Evolutionary conservation across 331 rosid genomes (phyloP).

Genomic region (Prunus yedoensis): DNA sequence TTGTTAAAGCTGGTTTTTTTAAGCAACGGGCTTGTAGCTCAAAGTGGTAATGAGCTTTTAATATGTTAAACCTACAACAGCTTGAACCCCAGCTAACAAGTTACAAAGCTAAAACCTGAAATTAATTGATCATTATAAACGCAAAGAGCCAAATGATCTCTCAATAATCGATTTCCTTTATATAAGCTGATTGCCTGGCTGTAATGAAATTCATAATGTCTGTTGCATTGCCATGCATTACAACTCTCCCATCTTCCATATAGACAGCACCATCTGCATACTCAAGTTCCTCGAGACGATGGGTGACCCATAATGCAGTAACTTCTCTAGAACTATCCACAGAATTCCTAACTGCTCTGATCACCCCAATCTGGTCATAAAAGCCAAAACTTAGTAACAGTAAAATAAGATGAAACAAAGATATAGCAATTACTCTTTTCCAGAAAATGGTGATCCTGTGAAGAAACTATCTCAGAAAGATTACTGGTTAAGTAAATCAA

Average conservation of each 20-base stretch:
- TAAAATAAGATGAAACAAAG: not conserved
- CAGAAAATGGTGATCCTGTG: constrained; percentile 7
- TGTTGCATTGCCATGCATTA: constrained; percentile 55
- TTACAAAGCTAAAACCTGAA: too few species aligned
- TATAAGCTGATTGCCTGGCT: constrained; percentile 67
- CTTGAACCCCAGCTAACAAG: too few species aligned
- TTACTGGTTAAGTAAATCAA: not conserved
- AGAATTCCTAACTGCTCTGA: constrained; percentile 73
- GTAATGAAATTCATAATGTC: constrained; percentile 58
- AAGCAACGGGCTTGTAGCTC: too few species aligned
- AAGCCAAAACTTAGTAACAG: constrained; percentile 9
- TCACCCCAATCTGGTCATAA: constrained; percentile 60
- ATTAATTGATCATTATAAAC: too few species aligned
- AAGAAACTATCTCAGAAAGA: not conserved
- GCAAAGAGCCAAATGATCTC: not conserved
- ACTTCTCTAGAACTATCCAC: constrained; percentile 65
- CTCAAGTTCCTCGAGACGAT: constrained; percentile 88
- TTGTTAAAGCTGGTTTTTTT: too few species aligned
- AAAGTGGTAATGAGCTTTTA: too few species aligned
- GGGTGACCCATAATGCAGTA: constrained; percentile 91
- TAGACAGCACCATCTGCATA: constrained; percentile 91
- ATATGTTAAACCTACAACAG: too few species aligned
- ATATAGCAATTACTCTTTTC: not conserved
- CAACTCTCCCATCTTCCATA: constrained; percentile 86
- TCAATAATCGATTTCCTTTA: constrained; percentile 49